Conservation (phyloP, 495 filamentous ascomycete species). For the Hypoxylon crocopeplum region DNA sequence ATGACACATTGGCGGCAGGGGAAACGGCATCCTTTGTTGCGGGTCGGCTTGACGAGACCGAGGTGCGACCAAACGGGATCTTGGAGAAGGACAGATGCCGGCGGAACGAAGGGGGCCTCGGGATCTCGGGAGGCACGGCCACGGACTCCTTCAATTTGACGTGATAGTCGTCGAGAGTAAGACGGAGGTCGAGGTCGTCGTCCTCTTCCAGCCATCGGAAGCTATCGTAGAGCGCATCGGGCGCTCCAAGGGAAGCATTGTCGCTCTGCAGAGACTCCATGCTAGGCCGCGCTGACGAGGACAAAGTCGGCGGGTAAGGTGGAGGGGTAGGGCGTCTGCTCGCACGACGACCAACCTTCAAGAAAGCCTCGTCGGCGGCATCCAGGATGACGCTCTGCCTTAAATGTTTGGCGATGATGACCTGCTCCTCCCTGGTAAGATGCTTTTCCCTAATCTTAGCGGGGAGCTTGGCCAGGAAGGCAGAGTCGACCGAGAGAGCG, state of each 20-base stretch:
- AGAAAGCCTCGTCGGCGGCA: constrained; percentile 72
- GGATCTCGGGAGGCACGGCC: constrained; percentile 47
- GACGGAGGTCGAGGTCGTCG: constrained; percentile 72
- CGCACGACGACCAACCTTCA: constrained; percentile 54
- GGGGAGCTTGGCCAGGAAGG: constrained; percentile 74
- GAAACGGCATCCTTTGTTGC: constrained; percentile 48
- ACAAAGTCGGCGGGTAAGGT: constrained; percentile 34
- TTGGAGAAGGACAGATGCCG: constrained; percentile 61
- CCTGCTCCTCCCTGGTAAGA: constrained; percentile 76
- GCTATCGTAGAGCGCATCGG: constrained; percentile 64
- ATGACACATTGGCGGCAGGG: constrained; percentile 43
- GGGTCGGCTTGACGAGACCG: constrained; percentile 50
- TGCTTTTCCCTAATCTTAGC: constrained; percentile 73
- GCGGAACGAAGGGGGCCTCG: constrained; percentile 57
- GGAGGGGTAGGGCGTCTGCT: constrained; percentile 43
- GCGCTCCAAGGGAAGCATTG: constrained; percentile 11
- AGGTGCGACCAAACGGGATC: constrained; percentile 60
- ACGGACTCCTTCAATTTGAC: constrained; percentile 52
- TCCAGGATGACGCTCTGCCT: constrained; percentile 69
- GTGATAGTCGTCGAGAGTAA: constrained; percentile 63
- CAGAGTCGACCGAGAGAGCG: constrained; percentile 63
- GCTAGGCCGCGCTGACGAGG: constrained; percentile 39
- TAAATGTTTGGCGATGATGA: constrained; percentile 62
- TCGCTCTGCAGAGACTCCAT: constrained; percentile 46
- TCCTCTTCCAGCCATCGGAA: constrained; percentile 85